Conservation (phyloP, 148 eudicot genomes). For the Fagopyrum homotropicum region DNA sequence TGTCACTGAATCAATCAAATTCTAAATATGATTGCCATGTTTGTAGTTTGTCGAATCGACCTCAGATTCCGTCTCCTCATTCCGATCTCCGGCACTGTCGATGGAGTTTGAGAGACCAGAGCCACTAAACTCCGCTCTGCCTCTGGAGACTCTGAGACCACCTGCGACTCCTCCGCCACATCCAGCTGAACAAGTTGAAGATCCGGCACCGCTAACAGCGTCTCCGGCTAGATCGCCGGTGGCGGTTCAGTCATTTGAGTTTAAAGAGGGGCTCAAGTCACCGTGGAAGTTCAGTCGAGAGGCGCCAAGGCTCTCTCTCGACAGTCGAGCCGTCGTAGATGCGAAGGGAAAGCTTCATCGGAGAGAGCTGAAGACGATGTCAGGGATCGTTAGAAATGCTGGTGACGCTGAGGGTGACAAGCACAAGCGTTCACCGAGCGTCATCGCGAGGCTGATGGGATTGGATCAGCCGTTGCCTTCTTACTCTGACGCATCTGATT, state of each 20-base stretch:
- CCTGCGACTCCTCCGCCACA: conserved; percentile 7
- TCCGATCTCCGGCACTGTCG: conserved; percentile 9
- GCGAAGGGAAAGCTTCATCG: conserved; percentile 65
- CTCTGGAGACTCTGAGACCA: conserved; percentile 12
- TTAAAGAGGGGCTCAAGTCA: conserved; percentile 37
- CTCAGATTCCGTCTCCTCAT: conserved; percentile 31
- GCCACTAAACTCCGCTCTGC: background rate
- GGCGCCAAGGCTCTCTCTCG: conserved; percentile 76
- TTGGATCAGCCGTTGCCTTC: conserved; percentile 46
- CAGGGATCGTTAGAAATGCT: background rate
- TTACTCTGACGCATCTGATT: background rate
- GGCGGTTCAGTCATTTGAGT: conserved; percentile 30
- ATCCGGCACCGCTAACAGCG: background rate
- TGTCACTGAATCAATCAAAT: background rate
- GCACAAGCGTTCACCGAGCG: conserved; percentile 63
- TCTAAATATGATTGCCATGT: background rate
- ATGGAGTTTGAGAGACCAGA: background rate
- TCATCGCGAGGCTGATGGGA: conserved; percentile 91
- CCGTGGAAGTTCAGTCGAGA: conserved; percentile 83
- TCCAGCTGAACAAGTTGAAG: background rate
- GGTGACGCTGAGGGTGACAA: conserved; percentile 28
- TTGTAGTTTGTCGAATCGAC: conserved; percentile 32
- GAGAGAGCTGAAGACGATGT: conserved; percentile 35
- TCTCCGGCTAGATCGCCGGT: conserved; percentile 17
- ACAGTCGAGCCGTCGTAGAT: conserved; percentile 66